These are phyloP conservation scores for Aurifilum marmelostoma DNA, from an alignment of 2,329 filamentous ascomycete genomes.

Conservation along the genomic window DNA sequence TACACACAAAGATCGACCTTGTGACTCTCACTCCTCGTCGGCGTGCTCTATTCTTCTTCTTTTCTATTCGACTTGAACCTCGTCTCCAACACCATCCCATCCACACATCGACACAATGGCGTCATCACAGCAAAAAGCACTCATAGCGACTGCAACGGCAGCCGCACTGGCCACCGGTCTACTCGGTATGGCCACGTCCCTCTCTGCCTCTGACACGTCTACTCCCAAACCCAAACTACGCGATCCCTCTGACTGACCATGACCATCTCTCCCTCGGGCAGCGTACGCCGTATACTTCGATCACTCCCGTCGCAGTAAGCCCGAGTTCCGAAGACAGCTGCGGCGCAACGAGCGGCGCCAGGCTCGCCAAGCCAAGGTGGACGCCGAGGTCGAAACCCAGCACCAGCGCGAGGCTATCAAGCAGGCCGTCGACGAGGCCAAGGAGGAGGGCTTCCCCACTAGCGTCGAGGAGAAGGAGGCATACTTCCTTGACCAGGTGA, in stretches of 20 bases:
- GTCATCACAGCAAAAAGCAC: slow-evolving; percentile 59
- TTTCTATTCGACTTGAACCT: background rate
- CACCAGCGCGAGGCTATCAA: slow-evolving; percentile 76
- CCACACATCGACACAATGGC: slow-evolving; percentile 58
- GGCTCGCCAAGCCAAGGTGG: slow-evolving; percentile 72
- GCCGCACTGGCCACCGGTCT: slow-evolving; percentile 63
- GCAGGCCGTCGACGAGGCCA: slow-evolving; percentile 75
- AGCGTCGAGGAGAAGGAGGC: slow-evolving; percentile 92
- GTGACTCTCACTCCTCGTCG: background rate
- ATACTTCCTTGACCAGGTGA: slow-evolving; percentile 96
- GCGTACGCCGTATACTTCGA: slow-evolving; percentile 72
- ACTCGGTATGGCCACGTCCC: slow-evolving; percentile 52
- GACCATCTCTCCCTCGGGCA: slow-evolving; percentile 37
- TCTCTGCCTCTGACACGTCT: slow-evolving; percentile 7
- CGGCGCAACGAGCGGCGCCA: slow-evolving; percentile 77
- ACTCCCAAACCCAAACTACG: background rate
- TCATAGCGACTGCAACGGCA: slow-evolving; percentile 62
- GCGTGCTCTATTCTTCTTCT: background rate
- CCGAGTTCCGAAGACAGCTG: slow-evolving; percentile 68
- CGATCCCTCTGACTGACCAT: slow-evolving; percentile 22
- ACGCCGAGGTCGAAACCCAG: slow-evolving; percentile 66
- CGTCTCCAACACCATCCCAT: slow-evolving; percentile 32
- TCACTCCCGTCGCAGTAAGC: slow-evolving; percentile 64
- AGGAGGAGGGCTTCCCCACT: slow-evolving; percentile 87
- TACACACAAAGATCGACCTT: background rate